These are phyloP conservation scores for Didymellaceae sp. DNA, from an alignment of 2,329 filamentous ascomycete genomes.

Conservation along the genomic window DNA sequence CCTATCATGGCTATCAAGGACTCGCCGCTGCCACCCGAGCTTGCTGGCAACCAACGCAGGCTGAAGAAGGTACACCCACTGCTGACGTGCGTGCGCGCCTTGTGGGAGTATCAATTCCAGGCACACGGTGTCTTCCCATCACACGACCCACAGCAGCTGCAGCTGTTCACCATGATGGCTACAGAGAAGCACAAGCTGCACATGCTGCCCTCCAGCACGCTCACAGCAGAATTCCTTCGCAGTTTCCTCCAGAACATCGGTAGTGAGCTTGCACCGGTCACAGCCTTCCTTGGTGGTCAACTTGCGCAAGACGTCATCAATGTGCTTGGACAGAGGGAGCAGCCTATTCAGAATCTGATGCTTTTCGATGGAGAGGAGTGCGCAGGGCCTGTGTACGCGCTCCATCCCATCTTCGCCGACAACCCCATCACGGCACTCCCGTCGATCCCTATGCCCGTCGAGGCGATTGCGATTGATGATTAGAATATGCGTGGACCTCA, in stretches of 20 bases:
- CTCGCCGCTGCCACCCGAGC: slow-evolving; percentile 72
- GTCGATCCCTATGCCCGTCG: slow-evolving; percentile 34
- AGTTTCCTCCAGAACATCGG: slow-evolving; percentile 87
- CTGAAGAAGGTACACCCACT: slow-evolving; percentile 79
- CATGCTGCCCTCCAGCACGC: slow-evolving; percentile 53
- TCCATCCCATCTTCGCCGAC: slow-evolving; percentile 67
- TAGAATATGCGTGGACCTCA: background rate
- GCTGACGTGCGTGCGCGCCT: slow-evolving; percentile 82
- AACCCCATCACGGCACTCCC: slow-evolving; percentile 26
- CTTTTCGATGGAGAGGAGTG: slow-evolving; percentile 87
- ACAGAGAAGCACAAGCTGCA: slow-evolving; percentile 77
- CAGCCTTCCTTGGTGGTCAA: slow-evolving; percentile 86
- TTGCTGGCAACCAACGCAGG: slow-evolving; percentile 71
- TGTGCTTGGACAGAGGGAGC: slow-evolving; percentile 86
- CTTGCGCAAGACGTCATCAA: slow-evolving; percentile 98
- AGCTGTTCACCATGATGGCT: slow-evolving; percentile 77
- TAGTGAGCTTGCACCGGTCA: slow-evolving; percentile 83
- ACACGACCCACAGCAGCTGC: slow-evolving; percentile 63
- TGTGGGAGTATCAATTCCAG: slow-evolving; percentile 82
- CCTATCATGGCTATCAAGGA: slow-evolving; percentile 86
- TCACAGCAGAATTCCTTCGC: slow-evolving; percentile 69
- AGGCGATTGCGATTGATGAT: slow-evolving; percentile 19
- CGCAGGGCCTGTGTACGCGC: slow-evolving; percentile 78
- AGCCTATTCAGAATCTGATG: slow-evolving; percentile 94
- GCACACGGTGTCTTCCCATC: slow-evolving; percentile 52